Conservation (phyloP, 2,329 filamentous ascomycete species). For the Penicillium polonicum region DNA sequence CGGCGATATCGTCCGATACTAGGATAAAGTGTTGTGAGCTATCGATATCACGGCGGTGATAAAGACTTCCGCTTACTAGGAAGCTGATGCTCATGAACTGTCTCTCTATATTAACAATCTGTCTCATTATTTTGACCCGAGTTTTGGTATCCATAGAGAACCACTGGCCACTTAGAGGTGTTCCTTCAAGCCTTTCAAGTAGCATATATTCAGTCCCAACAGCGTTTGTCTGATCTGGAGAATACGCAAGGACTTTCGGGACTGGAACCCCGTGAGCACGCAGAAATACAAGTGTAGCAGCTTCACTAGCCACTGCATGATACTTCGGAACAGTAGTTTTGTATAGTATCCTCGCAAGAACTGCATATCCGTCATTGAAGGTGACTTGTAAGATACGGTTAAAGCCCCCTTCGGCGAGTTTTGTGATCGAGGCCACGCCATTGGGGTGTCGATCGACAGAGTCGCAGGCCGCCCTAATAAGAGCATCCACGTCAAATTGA, state of each 20-base stretch:
- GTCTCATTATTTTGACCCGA: constrained; percentile 23
- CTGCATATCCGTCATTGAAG: constrained; percentile 31
- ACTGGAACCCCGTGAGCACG: constrained; percentile 35
- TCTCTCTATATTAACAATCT: constrained; percentile 26
- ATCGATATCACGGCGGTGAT: constrained; percentile 23
- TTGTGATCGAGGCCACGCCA: constrained; percentile 19
- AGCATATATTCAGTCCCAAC: constrained; percentile 43
- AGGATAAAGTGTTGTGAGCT: constrained; percentile 4
- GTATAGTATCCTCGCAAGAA: constrained; percentile 38
- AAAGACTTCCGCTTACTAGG: constrained; percentile 31
- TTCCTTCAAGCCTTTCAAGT: constrained; percentile 37
- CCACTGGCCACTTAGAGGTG: constrained; percentile 35
- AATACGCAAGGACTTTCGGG: constrained; percentile 39
- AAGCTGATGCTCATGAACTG: constrained; percentile 24
- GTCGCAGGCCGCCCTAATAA: constrained; percentile 4
- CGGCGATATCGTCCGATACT: constrained; percentile 15
- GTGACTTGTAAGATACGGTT: constrained; percentile 37
- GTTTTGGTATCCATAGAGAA: constrained; percentile 27
- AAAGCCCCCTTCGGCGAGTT: constrained; percentile 40
- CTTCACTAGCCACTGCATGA: constrained; percentile 39
- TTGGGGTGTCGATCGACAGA: constrained; percentile 6
- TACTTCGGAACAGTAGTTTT: constrained; percentile 29
- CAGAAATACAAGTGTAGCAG: constrained; percentile 39
- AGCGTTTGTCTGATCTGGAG: constrained; percentile 32
- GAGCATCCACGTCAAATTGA: constrained; percentile 9